A percentile compares a stretch with the other conserved stretches of the same genome.
These are phyloP conservation scores for Diaporthe amygdali DNA, from an alignment of 2,329 filamentous ascomycete genomes.

Conservation along the genomic window DNA sequence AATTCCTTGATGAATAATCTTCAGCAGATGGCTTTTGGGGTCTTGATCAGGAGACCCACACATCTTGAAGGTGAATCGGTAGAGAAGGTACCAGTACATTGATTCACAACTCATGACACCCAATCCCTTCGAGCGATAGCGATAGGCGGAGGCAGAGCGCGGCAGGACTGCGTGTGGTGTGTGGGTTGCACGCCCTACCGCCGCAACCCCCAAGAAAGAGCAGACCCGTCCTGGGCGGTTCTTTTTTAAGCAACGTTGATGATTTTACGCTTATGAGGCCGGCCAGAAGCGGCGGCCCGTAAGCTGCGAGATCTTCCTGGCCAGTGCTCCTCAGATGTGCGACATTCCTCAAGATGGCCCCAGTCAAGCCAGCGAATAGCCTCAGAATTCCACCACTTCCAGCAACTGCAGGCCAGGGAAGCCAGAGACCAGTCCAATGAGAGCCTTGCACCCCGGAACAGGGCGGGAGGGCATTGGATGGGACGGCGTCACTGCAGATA, in stretches of 20 bases:
- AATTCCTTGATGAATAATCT: not conserved
- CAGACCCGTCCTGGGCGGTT: conserved; percentile 4
- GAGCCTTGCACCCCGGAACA: not conserved
- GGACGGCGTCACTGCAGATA: not conserved
- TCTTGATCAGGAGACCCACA: conserved; percentile 5
- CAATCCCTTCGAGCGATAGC: not conserved
- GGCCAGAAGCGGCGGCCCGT: conserved; percentile 20
- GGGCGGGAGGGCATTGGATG: conserved; percentile 17
- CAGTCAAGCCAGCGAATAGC: conserved; percentile 20
- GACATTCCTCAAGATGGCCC: conserved; percentile 14
- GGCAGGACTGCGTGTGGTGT: not conserved
- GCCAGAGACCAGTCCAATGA: conserved; percentile 22
- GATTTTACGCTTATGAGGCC: conserved; percentile 17
- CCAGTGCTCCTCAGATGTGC: conserved; percentile 21
- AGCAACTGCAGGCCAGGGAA: conserved; percentile 17
- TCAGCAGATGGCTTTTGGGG: not conserved
- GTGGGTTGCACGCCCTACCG: conserved; percentile 9
- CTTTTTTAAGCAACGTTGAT: conserved; percentile 23
- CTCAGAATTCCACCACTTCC: not conserved
- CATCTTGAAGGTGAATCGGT: conserved; percentile 10
- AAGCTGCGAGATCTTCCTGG: conserved; percentile 23
- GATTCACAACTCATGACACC: not conserved
- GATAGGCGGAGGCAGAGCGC: not conserved
- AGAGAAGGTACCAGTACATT: not conserved
- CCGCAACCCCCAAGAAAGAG: not conserved